These are phyloP conservation scores for Phylloporus rhodoxanthus DNA, from an alignment of 768 basidiomycete species.

Conservation along the genomic window DNA sequence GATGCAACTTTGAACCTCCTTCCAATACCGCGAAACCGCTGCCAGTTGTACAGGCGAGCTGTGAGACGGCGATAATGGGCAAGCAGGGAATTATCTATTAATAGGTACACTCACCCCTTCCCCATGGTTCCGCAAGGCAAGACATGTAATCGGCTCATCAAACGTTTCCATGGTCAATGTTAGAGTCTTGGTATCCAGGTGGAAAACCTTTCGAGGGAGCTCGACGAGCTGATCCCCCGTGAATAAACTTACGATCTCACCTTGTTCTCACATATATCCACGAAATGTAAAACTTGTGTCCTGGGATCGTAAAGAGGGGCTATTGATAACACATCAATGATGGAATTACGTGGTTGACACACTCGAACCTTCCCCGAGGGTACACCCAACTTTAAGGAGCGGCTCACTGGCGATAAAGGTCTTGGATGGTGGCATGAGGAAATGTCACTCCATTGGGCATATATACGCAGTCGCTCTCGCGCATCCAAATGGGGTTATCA, in stretches of 20 bases:
- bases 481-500: constrained; percentile 8
- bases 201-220: constrained; percentile 14
- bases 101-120: constrained; percentile 9
- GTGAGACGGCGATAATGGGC: not conserved
- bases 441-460: constrained; percentile 1
- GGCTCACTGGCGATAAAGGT: constrained; percentile 32
- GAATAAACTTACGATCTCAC: constrained; percentile 2
- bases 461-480: constrained; percentile 7
- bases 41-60: constrained; percentile 18
- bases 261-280: constrained; percentile 45
- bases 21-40: constrained; percentile 20
- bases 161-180: constrained; percentile 44
- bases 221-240: not conserved
- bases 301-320: constrained; percentile 58
- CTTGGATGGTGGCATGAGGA: constrained; percentile 7
- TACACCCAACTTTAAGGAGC: constrained; percentile 48
- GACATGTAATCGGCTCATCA: constrained; percentile 51
- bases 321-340: constrained; percentile 20
- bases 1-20: constrained; percentile 35
- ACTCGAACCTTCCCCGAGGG: constrained; percentile 54
- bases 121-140: constrained; percentile 45
- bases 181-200: constrained; percentile 37
- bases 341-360: not conserved
- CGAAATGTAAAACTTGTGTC: constrained; percentile 56
- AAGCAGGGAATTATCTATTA: not conserved